phyloP scores from a whole-genome alignment of 352 stramenopile genomes.

The Thalassiosira delicatula region DNA sequence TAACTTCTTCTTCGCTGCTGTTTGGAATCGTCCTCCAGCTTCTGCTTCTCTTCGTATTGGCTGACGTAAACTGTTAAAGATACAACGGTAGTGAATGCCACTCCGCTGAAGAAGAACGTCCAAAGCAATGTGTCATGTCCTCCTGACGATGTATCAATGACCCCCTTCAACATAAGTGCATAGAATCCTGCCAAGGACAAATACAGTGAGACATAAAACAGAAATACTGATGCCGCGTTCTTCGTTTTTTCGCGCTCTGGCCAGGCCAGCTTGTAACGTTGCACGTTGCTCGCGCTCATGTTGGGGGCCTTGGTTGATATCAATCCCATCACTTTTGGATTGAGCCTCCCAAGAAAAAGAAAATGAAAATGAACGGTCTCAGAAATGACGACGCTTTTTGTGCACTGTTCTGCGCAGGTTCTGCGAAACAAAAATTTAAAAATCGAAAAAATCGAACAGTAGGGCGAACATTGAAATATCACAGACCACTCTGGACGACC shows the following conservation, averaged over 20 bases:
- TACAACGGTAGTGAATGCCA: constrained; percentile 13
- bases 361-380: no score
- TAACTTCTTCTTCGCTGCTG: no score
- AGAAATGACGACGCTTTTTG: no score
- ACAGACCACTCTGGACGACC: not conserved
- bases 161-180: constrained; percentile 32
- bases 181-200: constrained; percentile 34
- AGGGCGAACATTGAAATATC: not conserved
- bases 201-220: constrained; percentile 39
- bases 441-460: no score
- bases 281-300: not conserved
- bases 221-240: constrained; percentile 12
- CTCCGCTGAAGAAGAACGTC: constrained; percentile 31
- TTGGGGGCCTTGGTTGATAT: constrained; percentile 6
- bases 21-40: no score
- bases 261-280: constrained; percentile 5
- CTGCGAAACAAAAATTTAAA: no score
- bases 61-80: constrained; percentile 21
- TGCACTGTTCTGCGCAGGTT: no score
- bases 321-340: no score
- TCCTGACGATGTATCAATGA: constrained; percentile 12
- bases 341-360: no score
- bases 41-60: constrained; percentile 20
- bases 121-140: constrained; percentile 32
- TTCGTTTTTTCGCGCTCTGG: constrained; percentile 18